phyloP scores from a whole-genome alignment of 768 basidiomycete species.

The Lentinula lateritia region DNA sequence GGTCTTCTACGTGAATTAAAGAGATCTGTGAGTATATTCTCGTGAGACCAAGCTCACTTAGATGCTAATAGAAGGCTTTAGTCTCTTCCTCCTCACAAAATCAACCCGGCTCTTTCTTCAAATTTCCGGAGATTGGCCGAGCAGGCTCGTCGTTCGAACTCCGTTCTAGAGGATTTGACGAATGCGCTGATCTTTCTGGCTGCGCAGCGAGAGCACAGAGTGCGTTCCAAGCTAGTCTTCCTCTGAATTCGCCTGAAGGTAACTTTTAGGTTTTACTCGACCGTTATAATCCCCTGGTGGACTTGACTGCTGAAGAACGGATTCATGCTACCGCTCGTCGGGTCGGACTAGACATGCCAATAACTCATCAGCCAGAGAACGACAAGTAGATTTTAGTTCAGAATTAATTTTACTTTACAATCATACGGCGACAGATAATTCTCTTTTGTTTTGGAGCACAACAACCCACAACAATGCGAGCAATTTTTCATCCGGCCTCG shows the following conservation, averaged over 20 bases:
- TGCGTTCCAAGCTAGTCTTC: constrained; percentile 20
- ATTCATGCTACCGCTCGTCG: constrained; percentile 80
- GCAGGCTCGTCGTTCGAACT: constrained; percentile 23
- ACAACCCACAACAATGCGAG: constrained; percentile 1
- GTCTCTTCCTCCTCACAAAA: constrained; percentile 28
- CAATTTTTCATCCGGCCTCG: not conserved
- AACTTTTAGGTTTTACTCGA: constrained; percentile 62
- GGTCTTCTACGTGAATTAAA: constrained; percentile 49
- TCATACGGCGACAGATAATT: not conserved
- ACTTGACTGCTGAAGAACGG: constrained; percentile 75
- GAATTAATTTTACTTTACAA: not conserved
- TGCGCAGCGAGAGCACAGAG: constrained; percentile 76
- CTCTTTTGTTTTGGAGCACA: not conserved
- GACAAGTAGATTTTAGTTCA: not conserved
- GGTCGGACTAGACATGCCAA: constrained; percentile 84
- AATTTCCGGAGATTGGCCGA: constrained; percentile 55
- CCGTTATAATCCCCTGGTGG: constrained; percentile 81
- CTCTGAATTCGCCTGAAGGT: not conserved
- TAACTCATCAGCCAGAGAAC: constrained; percentile 25
- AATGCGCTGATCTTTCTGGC: constrained; percentile 63
- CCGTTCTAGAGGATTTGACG: constrained; percentile 43
- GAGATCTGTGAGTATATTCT: constrained; percentile 35
- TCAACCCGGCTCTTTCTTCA: constrained; percentile 36
- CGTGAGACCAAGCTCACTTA: not conserved
- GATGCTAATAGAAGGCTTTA: constrained; percentile 10